phyloP scores from a whole-genome alignment of 495 filamentous ascomycete species.

The Aspergillus biplanus region DNA sequence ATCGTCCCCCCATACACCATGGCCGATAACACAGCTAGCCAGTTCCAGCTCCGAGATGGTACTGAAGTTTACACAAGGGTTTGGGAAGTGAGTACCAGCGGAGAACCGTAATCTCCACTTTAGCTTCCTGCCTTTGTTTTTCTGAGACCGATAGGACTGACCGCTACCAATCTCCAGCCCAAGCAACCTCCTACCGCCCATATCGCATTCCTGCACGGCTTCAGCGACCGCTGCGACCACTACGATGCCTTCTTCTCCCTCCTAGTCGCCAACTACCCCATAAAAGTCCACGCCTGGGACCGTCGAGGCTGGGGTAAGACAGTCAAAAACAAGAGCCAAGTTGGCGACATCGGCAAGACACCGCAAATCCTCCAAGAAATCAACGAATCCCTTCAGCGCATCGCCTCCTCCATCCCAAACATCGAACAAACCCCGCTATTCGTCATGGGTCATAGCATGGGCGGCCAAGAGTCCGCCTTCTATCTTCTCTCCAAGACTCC shows the following conservation, averaged over 20 bases:
- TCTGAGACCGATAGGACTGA: background rate
- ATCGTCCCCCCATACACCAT: background rate
- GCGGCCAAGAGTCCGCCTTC: conserved; percentile 68
- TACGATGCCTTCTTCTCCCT: conserved; percentile 11
- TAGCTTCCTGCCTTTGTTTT: background rate
- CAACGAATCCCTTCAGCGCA: conserved; percentile 40
- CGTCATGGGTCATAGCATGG: conserved; percentile 81
- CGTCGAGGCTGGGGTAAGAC: conserved; percentile 14
- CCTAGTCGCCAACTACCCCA: conserved; percentile 6
- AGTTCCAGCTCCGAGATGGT: conserved; percentile 9
- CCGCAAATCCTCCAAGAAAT: conserved; percentile 10
- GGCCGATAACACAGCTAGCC: conserved; percentile 1
- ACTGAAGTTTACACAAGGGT: conserved; percentile 3
- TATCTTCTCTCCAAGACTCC: conserved; percentile 39
- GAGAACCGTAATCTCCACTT: background rate
- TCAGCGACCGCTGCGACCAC: conserved; percentile 14
- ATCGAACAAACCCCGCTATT: conserved; percentile 61
- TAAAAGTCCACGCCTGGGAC: conserved; percentile 10
- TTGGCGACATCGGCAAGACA: conserved; percentile 3
- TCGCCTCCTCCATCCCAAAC: conserved; percentile 35
- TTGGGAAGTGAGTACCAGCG: conserved; percentile 14
- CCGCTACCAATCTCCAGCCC: conserved; percentile 1
- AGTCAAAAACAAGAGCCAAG: background rate
- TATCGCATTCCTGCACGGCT: conserved; percentile 15
- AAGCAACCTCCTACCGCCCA: background rate